A percentile compares a stretch with the other conserved stretches of the same genome.
Evolutionary conservation across 2,329 filamentous ascomycete species (phyloP).

Genomic region (Penicillium sp.): DNA sequence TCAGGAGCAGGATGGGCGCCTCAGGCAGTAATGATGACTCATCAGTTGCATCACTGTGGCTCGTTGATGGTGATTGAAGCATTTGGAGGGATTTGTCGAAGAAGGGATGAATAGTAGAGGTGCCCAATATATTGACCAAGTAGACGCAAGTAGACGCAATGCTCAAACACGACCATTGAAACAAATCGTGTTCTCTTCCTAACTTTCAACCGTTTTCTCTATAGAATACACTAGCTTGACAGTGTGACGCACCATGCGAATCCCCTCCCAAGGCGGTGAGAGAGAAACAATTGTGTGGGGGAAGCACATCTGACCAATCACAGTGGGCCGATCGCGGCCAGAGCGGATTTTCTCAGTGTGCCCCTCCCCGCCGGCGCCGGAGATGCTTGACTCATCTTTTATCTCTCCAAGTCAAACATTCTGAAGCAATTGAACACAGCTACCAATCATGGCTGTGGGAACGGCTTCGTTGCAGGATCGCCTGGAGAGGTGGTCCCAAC

Average conservation of each 20-base stretch:
- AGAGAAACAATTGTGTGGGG: slow-evolving; percentile 16
- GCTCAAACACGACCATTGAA: no score
- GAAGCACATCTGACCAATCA: slow-evolving; percentile 17
- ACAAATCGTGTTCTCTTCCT: no score
- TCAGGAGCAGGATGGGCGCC: slow-evolving; percentile 4
- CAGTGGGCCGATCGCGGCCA: slow-evolving; percentile 24
- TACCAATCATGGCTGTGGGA: slow-evolving; percentile 40
- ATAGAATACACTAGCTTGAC: no score
- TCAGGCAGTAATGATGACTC: slow-evolving; percentile 17
- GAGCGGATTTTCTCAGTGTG: slow-evolving; percentile 34
- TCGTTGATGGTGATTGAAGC: slow-evolving; percentile 1
- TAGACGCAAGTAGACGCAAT: no score
- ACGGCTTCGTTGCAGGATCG: slow-evolving; percentile 40
- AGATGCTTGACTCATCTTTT: slow-evolving; percentile 29
- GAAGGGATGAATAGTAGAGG: neutral
- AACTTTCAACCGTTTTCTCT: no score
- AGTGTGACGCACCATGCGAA: neutral
- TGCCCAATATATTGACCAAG: neutral
- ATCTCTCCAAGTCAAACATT: slow-evolving; percentile 12
- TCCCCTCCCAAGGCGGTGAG: slow-evolving; percentile 16
- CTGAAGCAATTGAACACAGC: slow-evolving; percentile 20
- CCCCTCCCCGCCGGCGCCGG: slow-evolving; percentile 24
- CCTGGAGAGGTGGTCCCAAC: slow-evolving; percentile 47
- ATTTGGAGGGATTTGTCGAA: no score
- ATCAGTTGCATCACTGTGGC: slow-evolving; percentile 12